Percentiles rank a stretch among this genome's conserved stretches.
These are phyloP conservation scores for Kodamaea derodonti DNA, from an alignment of 1,139 yeast genomes.

Conservation along the genomic window DNA sequence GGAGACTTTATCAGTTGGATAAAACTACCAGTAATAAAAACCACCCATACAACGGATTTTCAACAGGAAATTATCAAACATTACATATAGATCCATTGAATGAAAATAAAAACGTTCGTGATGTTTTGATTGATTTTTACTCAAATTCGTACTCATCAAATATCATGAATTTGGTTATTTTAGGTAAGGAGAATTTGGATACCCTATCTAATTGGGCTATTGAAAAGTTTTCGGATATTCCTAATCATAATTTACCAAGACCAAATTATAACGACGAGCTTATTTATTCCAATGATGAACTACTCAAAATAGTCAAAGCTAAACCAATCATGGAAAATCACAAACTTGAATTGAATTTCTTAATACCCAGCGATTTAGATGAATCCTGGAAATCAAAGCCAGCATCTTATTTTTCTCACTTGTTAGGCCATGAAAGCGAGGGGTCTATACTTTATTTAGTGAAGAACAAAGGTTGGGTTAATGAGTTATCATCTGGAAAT, in stretches of 20 bases:
- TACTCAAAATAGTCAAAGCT: conserved; percentile 56
- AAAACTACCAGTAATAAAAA: conserved; percentile 64
- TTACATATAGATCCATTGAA: conserved; percentile 52
- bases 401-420: conserved; percentile 65
- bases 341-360: conserved; percentile 62
- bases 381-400: conserved; percentile 67
- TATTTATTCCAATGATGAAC: conserved; percentile 38
- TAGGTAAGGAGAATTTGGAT: conserved; percentile 79
- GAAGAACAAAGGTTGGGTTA: conserved; percentile 77
- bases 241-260: conserved; percentile 49
- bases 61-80: conserved; percentile 69
- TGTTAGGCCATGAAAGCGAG: conserved; percentile 87
- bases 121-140: conserved; percentile 60
- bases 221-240: conserved; percentile 62
- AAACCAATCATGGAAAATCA: conserved; percentile 82
- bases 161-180: conserved; percentile 79
- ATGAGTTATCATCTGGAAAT: conserved; percentile 71
- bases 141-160: conserved; percentile 65
- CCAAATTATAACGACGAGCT: conserved; percentile 43
- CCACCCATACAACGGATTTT: conserved; percentile 74
- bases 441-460: conserved; percentile 75
- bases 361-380: conserved; percentile 69
- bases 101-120: conserved; percentile 56
- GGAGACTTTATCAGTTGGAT: conserved; percentile 87
- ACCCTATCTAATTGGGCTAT: conserved; percentile 67